Evolutionary conservation across 2,329 filamentous ascomycete genomes (phyloP), one percentile per base, ranked within the genome.

Genomic region (Fusarium paranaense): DNA sequence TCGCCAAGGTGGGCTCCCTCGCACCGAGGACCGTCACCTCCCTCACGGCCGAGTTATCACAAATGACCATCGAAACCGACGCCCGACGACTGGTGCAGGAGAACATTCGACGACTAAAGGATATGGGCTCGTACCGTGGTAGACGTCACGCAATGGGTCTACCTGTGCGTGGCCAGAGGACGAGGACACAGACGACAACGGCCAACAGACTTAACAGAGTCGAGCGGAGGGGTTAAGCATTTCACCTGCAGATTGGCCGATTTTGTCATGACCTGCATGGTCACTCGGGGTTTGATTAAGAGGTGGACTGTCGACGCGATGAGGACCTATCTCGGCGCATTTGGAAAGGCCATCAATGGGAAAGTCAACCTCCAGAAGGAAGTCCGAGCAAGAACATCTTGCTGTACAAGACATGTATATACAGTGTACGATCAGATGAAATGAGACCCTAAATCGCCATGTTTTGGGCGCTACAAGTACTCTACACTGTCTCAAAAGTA

Each of bases 11-110:
- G 76, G 94, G 93, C 81, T 88, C 90, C 9, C 85, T 99, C 22
- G 88, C 90, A 52, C 90, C 92, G 69, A 91, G 93, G 81, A 95
- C 95, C 70, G 86, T 98, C 76, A 92, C 94, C 62, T 92, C 93
- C 62, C 87, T 99, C 70, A 97, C 93, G 25, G 93, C 93, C 60
- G 94, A 97, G 80, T 87, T 99, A 45, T 94, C 95, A 18, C 92
- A 91, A 64, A 95, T 99, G 94, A 97, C 93, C 69, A 94, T 98
- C 78, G 97, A 98, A 83, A 97, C 93, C 82, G 95, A 98, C 79
- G 88, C 97, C 73, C 88, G 91, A 79, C 90, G 93, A 80, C 86
- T 94, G 68, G 85, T 98, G 40, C 89, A 92, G 78, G 94, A 98
- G 59, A 97, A 98, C 80, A 97, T 99, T 77, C 88, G 88, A 81